Percentiles rank a stretch among this genome's conserved stretches.
phyloP scores from a whole-genome alignment of 2,329 filamentous ascomycete genomes.

The Thelonectria rubi region DNA sequence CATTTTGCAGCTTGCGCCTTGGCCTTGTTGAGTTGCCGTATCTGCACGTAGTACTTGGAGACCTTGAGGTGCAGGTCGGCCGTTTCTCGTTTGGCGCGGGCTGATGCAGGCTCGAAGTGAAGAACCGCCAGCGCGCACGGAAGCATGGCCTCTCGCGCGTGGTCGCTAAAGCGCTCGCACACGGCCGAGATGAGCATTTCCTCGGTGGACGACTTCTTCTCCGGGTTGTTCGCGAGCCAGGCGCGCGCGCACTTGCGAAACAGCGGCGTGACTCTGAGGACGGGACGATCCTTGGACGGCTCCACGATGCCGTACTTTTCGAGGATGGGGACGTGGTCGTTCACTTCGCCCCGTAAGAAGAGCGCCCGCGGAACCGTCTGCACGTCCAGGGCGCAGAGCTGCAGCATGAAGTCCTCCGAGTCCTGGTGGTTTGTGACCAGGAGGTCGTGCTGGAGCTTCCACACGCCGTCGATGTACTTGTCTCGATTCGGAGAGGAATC shows the following conservation, averaged over 20 bases:
- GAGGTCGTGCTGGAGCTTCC: constrained; percentile 5
- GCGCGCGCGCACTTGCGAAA: background rate
- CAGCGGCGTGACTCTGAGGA: constrained; percentile 4
- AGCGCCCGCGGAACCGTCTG: constrained; percentile 11
- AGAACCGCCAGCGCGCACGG: constrained; percentile 11
- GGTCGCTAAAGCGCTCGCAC: background rate
- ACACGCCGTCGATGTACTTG: background rate
- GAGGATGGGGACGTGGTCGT: constrained; percentile 8
- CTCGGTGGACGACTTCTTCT: background rate
- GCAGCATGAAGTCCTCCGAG: constrained; percentile 11
- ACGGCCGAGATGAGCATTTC: background rate
- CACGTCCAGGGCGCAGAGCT: constrained; percentile 13
- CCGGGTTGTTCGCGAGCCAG: background rate
- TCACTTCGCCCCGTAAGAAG: constrained; percentile 1
- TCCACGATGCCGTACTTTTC: constrained; percentile 13
- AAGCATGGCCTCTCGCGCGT: background rate
- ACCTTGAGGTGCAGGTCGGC: constrained; percentile 7
- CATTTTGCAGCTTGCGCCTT: background rate
- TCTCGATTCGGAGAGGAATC: background rate
- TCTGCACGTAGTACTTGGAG: background rate
- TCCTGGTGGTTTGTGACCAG: background rate
- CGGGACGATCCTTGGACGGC: constrained; percentile 4
- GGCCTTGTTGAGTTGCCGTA: background rate
- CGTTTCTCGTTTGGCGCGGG: constrained; percentile 1
- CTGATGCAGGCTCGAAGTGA: background rate